Evolutionary conservation across 306 rosid species (phyloP), one percentile per base, ranked within the genome.

Genomic region (Cyclanthera cordifolia): DNA sequence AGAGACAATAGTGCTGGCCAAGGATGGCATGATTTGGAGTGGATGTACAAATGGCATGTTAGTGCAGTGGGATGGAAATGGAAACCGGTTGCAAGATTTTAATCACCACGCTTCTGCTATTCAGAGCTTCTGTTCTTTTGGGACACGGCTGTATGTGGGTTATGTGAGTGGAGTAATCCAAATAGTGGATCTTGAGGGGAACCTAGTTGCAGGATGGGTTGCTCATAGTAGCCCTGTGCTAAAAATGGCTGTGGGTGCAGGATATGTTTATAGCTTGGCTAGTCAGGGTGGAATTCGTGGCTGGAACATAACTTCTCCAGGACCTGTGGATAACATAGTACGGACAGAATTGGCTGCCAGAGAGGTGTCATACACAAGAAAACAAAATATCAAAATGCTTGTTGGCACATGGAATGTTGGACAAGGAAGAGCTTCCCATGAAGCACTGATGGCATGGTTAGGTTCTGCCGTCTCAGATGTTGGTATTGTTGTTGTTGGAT

Each of bases 351-450:
- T 94, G 77, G 95, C 91, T 16, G 60, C 77, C 32, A 90, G 84
- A 70, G 97, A 90, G 81, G 74, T 69, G 71, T 15, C 30, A 39
- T 94, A 87, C 74, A 83, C 95, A 34, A 86, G 72, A 72, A 77
- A 85, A 8, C 82, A 94, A 83, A 82, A 86, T 74, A 83, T 90
- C 56, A 86, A 79, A 85, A 90, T 94, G 75, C 76, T 90, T 67
- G 82, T 90, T 70, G 99, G 99, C 59, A 82, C 99, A 74, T 94
- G 99, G 99, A 94, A 94, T 75, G 99, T 94, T 19, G 99, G 99
- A 64, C 99, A 94, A 85, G 97, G 97, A 75, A 90, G 95, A 84
- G 86, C 99, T 46, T 83, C 91, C 19, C 90, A 90, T 23, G 96
- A 90, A 25, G 37, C 97, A 23, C 88, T 94, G 52, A 58, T 78